phyloP scores from a whole-genome alignment of 1,139 yeast species.

The Saccharomyces hybrid region DNA sequence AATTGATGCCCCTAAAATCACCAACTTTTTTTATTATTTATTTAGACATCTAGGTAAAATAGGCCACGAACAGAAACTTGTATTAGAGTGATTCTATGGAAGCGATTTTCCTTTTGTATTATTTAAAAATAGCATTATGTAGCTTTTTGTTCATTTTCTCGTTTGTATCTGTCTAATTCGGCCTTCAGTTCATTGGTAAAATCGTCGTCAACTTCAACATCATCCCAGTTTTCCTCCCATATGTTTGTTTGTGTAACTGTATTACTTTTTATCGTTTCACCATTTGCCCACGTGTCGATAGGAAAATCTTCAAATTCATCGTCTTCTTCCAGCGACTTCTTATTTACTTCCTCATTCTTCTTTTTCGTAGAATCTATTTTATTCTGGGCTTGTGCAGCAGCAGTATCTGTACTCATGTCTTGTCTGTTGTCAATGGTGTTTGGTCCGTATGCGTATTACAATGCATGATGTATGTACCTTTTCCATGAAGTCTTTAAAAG shows the following conservation, averaged over 20 bases:
- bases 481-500: neutral
- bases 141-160: constrained; percentile 7
- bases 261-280: constrained; percentile 35
- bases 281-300: constrained; percentile 60
- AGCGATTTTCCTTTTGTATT: neutral
- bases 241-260: constrained; percentile 41
- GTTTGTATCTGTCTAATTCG: constrained; percentile 30
- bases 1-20: too few relatives aligned
- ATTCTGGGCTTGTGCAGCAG: neutral
- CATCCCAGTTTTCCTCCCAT: constrained; percentile 98
- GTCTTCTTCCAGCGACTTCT: constrained; percentile 70
- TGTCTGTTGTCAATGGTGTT: neutral
- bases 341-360: constrained; percentile 8
- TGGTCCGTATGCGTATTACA: too few relatives aligned
- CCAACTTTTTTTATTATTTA: neutral
- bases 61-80: too few relatives aligned
- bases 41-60: neutral
- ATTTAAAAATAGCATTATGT: neutral
- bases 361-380: constrained; percentile 1
- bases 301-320: constrained; percentile 96
- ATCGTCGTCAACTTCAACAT: constrained; percentile 80
- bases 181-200: constrained; percentile 63
- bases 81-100: neutral
- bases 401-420: neutral
- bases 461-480: neutral